Base-by-base conservation (phyloP, 371 early-diverging fungal genomes). In the Choanephora cucurbitarum region DNA sequence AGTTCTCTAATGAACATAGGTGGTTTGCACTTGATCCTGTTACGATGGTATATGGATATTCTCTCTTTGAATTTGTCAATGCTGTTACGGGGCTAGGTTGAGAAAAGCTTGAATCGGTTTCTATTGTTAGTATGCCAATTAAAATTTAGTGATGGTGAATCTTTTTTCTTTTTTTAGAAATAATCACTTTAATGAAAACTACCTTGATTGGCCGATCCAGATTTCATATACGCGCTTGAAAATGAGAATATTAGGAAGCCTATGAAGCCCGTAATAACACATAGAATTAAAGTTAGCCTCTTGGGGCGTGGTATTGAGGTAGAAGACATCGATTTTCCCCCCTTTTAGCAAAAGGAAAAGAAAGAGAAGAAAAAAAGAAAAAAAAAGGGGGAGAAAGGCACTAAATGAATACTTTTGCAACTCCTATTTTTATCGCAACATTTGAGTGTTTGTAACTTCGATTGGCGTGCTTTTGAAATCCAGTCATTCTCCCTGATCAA, bases 11-110 rank as follows among this genome's bases (percentile, higher is more conserved):
- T 0, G 81, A 76, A 43, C 84, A 84, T 44, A 82, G 72, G 50
- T 84, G 84, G 51, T 84, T 82, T 15, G 73, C 61, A 17, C 78
- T 79, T 15, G 84, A 81, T 3, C 74, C 84, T 1, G 82, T 82
- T 31, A 80, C 73, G 21, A 84, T 79, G 3, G 82, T 84, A 45
- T 61, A 71, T n/a, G 72, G 64, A 19, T 52, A 62, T 14, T 37
- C 13, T 37, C 14, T 9, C 11, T 37, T 3, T 37, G 3, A 3
- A 9, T 37, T 37, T 13, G 2, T 9, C 10, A 11, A 2, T 13
- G 37, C 11, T 37, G 37, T 37, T 37, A 13, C 32, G 5, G 32
- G 10, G 32, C 10, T 32, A 10, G 10, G 32, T 32, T 32, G n/a
- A n/a, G n/a, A n/a, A n/a, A n/a, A n/a, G n/a, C n/a, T n/a, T n/a